Percentiles rank a stretch among this genome's conserved stretches.
Evolutionary conservation across 2,329 filamentous ascomycete species (phyloP).

Genomic region (Colletotrichum paranaense): DNA sequence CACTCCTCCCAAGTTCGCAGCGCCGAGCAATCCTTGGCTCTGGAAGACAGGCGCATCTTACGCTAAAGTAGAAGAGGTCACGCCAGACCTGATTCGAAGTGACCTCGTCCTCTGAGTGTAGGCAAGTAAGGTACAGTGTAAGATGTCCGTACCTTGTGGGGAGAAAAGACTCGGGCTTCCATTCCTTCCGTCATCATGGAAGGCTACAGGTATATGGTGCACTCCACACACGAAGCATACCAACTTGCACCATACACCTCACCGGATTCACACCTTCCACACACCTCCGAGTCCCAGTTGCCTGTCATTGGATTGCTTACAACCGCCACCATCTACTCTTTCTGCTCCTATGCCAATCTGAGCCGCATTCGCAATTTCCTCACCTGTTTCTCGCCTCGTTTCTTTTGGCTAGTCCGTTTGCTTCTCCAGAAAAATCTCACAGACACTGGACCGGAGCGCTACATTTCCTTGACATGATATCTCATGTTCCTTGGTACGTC

Average conservation of each 20-base stretch:
- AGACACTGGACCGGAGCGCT: neutral
- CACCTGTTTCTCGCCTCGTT: constrained; percentile 9
- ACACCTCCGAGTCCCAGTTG: neutral
- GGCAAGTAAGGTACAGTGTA: too few relatives aligned
- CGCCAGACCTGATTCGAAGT: neutral
- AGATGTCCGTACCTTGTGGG: neutral
- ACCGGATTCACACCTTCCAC: neutral
- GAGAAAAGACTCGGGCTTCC: neutral
- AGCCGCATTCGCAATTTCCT: constrained; percentile 31
- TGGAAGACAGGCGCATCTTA: neutral
- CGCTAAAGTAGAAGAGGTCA: neutral
- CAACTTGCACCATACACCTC: neutral
- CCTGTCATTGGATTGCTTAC: neutral
- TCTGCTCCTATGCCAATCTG: constrained; percentile 6
- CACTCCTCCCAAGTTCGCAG: constrained; percentile 3
- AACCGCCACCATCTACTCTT: constrained; percentile 5
- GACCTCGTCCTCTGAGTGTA: neutral
- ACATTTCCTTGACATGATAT: neutral
- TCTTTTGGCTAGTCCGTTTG: neutral
- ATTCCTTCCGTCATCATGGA: neutral
- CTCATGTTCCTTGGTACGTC: neutral
- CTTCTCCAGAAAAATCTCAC: neutral
- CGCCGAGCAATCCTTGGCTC: constrained; percentile 11
- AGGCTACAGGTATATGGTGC: neutral
- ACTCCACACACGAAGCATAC: neutral